A percentile compares a stretch with the other conserved stretches of the same genome.
Evolutionary conservation across 78 protist species (phyloP).

Genomic region (Pelomyxa schiedti): DNA sequence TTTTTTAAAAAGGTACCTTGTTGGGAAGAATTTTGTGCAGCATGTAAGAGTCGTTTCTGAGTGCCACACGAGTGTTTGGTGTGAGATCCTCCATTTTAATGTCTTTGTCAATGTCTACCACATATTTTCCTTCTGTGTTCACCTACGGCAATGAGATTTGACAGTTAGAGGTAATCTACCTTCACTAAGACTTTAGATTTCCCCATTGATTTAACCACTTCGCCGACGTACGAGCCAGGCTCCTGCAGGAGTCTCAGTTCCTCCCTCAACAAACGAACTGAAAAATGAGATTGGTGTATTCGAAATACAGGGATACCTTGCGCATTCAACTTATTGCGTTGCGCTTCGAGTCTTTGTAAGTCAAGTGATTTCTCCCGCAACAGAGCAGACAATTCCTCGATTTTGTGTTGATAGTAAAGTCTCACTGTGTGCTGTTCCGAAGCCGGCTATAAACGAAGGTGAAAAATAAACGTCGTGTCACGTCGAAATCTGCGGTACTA

Average conservation of each 20-base stretch:
- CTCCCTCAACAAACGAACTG: slow-evolving; percentile 88
- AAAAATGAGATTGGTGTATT: neutral
- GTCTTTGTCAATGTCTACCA: slow-evolving; percentile 88
- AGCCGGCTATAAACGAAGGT: no score
- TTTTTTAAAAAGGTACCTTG: slow-evolving; percentile 37
- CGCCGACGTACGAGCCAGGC: slow-evolving; percentile 95
- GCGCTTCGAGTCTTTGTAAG: slow-evolving; percentile 88
- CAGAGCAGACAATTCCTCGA: slow-evolving; percentile 24
- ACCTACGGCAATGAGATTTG: slow-evolving; percentile 14
- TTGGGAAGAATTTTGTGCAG: slow-evolving; percentile 92
- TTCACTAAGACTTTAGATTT: slow-evolving; percentile 83
- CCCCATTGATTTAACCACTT: slow-evolving; percentile 95
- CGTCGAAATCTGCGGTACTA: no score
- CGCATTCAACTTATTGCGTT: slow-evolving; percentile 88
- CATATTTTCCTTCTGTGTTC: slow-evolving; percentile 96
- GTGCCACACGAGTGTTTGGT: slow-evolving; percentile 86
- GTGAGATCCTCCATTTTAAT: slow-evolving; percentile 66
- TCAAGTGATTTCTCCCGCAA: slow-evolving; percentile 59
- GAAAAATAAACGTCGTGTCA: no score
- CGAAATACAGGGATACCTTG: slow-evolving; percentile 40
- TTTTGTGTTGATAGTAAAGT: slow-evolving; percentile 32
- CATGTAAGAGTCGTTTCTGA: slow-evolving; percentile 72
- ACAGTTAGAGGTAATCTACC: slow-evolving; percentile 13
- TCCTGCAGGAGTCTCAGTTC: slow-evolving; percentile 86
- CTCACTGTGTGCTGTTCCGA: no score